Base-by-base conservation (phyloP, 2,329 filamentous ascomycete species). In the Exophiala xenobiotica region DNA sequence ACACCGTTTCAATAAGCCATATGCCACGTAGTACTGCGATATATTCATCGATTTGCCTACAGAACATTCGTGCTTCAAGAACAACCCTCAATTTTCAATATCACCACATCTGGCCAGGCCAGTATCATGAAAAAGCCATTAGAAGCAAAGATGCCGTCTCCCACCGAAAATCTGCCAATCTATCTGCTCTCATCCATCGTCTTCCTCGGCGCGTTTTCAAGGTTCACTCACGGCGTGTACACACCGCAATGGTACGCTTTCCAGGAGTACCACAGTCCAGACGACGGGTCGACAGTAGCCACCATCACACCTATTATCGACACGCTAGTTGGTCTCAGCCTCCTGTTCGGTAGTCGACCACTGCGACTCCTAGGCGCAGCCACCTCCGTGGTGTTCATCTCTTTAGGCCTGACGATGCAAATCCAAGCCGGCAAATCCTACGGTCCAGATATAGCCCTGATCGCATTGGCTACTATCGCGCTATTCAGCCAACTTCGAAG, bases 141-240 rank as follows among this genome's bases (percentile, higher is more conserved):
- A n/a, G n/a, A n/a, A n/a, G n/a, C 31, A 2, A 35, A 35, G 6
- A 40, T 40, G 38, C 12, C 38, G 22, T 40, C 38, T 3, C 18
- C 22, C 4, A 23, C 38, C 19, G 22, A 20, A 18, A 52, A 47
- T 18, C n/a, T 48, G 27, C 49, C 49, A 38, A 47, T 39, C 33
- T 53, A 56, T 41, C 23, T 49, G 12, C 54, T 53, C 22, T 19
- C 54, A 11, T 39, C 33, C 33, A 38, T 56, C 40, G 41, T 51
- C 27, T 39, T 56, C 11, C 46, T 54, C 7, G 50, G 54, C 11
- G 26, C 45, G 9, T 56, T 56, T 20, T 56, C 54, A 18, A 45
- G 54, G 14, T 50, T 56, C 42, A 53, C 54, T 12, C 54, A 53
- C 14, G 49, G 50, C 26, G 39, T 26, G 35, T 53, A 56, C 37